A percentile compares a stretch with the other conserved stretches of the same genome.
phyloP scores from a whole-genome alignment of 805 yeast genomes.

The Diddensiella santjacobensis region DNA sequence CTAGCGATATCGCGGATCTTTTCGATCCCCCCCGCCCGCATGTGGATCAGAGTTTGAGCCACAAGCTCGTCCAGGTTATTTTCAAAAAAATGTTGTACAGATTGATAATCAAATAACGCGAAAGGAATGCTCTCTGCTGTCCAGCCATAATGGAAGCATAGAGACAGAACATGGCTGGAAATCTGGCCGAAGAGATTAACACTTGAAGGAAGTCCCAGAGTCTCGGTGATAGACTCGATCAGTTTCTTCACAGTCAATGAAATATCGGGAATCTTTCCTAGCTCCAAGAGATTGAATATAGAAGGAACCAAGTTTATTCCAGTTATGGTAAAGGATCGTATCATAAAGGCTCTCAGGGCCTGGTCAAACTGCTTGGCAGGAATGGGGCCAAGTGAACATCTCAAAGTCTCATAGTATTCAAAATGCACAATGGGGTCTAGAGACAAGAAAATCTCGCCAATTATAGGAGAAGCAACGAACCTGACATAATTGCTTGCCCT shows the following conservation, averaged over 20 bases:
- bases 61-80: constrained; percentile 8
- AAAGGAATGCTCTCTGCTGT: constrained; percentile 5
- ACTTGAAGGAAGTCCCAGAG: constrained; percentile 3
- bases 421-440: not conserved
- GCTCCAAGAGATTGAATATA: constrained; percentile 1
- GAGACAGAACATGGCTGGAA: constrained; percentile 12
- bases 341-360: not conserved
- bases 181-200: constrained; percentile 12
- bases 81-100: constrained; percentile 10
- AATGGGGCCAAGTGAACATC: not conserved
- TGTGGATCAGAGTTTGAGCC: not conserved
- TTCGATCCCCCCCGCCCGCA: not conserved
- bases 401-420: not conserved
- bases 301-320: not conserved
- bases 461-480: not conserved
- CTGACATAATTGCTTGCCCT: not conserved
- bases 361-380: not conserved
- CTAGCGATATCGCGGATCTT: not conserved
- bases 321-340: not conserved
- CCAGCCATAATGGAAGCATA: constrained; percentile 9
- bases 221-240: not conserved
- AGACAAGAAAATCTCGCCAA: not conserved
- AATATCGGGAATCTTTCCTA: not conserved
- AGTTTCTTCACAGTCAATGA: not conserved
- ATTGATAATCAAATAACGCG: constrained; percentile 18